Conservation (phyloP, 805 yeast species). For the Wickerhamiella azymoides region DNA sequence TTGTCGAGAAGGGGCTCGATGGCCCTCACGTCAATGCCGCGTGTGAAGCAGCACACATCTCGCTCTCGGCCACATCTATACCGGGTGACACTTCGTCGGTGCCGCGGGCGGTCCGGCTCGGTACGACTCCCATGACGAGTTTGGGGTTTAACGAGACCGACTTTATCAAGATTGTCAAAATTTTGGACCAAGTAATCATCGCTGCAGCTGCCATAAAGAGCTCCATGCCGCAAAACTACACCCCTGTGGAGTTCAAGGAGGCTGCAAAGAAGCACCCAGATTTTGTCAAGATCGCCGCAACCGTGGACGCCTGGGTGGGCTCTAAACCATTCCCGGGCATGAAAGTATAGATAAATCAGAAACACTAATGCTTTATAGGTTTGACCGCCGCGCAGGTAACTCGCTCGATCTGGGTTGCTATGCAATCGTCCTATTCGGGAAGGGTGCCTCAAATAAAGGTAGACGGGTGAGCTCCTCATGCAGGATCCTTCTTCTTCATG, state of each 20-base stretch:
- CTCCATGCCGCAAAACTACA: slow-evolving; percentile 75
- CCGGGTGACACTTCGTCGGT: slow-evolving; percentile 96
- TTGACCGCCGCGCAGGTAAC: too few relatives aligned
- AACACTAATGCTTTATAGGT: too few relatives aligned
- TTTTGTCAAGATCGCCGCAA: slow-evolving; percentile 16
- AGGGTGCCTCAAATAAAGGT: neutral
- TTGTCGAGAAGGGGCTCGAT: slow-evolving; percentile 68
- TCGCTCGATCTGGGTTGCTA: neutral
- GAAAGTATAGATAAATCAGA: neutral
- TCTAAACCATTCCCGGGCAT: slow-evolving; percentile 12
- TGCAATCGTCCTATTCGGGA: neutral
- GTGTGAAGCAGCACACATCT: slow-evolving; percentile 86
- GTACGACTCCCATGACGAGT: slow-evolving; percentile 97
- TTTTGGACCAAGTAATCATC: slow-evolving; percentile 63
- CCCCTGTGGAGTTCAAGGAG: slow-evolving; percentile 88
- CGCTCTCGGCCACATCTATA: slow-evolving; percentile 89
- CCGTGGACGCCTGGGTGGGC: slow-evolving; percentile 18
- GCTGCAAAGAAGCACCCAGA: slow-evolving; percentile 35
- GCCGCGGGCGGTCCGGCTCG: slow-evolving; percentile 93
- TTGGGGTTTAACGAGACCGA: slow-evolving; percentile 87
- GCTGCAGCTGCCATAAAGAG: slow-evolving; percentile 65
- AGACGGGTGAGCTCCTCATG: neutral
- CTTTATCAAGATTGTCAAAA: slow-evolving; percentile 61
- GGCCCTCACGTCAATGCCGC: slow-evolving; percentile 95
- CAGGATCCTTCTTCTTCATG: neutral